Percentiles rank a stretch among this genome's conserved stretches.
phyloP scores from a whole-genome alignment of 805 yeast genomes.

The Pichia phayaonensis region DNA sequence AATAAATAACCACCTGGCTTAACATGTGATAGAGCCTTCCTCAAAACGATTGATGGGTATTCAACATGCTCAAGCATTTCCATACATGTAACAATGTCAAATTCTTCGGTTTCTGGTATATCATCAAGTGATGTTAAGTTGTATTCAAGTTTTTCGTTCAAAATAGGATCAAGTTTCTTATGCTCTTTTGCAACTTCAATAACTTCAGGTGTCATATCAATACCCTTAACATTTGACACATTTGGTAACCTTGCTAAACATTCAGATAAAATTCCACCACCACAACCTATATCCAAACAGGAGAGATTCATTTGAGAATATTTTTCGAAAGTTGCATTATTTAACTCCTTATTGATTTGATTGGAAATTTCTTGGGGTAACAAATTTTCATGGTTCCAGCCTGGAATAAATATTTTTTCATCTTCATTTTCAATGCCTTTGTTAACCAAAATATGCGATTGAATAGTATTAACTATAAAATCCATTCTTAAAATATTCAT shows the following conservation, averaged over 20 bases:
- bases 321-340: conserved; percentile 34
- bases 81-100: conserved; percentile 80
- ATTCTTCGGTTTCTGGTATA: conserved; percentile 36
- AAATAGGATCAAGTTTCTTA: conserved; percentile 53
- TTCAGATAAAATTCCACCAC: conserved; percentile 93
- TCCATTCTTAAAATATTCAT: conserved; percentile 91
- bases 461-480: conserved; percentile 62
- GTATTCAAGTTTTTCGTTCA: conserved; percentile 46
- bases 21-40: conserved; percentile 60
- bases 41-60: conserved; percentile 65
- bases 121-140: conserved; percentile 57
- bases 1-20: conserved; percentile 80
- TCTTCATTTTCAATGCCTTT: conserved; percentile 30
- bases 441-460: conserved; percentile 36
- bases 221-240: conserved; percentile 61
- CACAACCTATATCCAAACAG: conserved; percentile 91
- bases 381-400: conserved; percentile 54
- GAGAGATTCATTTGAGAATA: conserved; percentile 32
- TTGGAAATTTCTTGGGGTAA: conserved; percentile 50
- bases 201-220: conserved; percentile 82
- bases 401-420: conserved; percentile 61
- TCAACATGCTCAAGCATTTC: conserved; percentile 95
- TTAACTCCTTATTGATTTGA: conserved; percentile 44
- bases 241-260: conserved; percentile 70
- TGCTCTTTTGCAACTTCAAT: conserved; percentile 73